Evolutionary conservation across 2,329 filamentous ascomycete genomes (phyloP).

Genomic region (Madurella fahalii): DNA sequence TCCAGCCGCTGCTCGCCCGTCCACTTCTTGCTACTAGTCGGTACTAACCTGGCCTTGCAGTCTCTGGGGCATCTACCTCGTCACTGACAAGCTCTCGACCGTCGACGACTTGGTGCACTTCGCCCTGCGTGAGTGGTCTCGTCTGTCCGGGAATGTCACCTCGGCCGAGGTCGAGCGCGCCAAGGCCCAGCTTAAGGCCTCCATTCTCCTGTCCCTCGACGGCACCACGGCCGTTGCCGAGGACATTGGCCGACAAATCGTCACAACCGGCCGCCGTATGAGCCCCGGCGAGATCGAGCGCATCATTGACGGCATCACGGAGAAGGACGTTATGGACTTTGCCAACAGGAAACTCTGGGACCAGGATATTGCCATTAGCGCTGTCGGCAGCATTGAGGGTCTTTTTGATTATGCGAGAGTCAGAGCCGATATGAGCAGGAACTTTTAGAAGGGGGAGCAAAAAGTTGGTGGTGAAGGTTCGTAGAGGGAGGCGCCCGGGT

Average conservation of each 20-base stretch:
- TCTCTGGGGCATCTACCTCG: slow-evolving; percentile 99
- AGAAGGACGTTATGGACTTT: slow-evolving; percentile 96
- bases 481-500: slow-evolving; percentile 14
- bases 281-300: slow-evolving; percentile 92
- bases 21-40: background rate
- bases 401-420: slow-evolving; percentile 62
- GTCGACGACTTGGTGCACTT: slow-evolving; percentile 98
- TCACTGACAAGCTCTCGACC: slow-evolving; percentile 80
- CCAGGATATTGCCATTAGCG: slow-evolving; percentile 89
- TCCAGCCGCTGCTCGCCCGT: background rate
- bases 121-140: slow-evolving; percentile 95
- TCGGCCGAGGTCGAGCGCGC: slow-evolving; percentile 93
- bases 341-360: slow-evolving; percentile 96
- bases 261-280: slow-evolving; percentile 93
- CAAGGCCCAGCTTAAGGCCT: slow-evolving; percentile 98
- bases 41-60: slow-evolving; percentile 43
- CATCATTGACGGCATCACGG: slow-evolving; percentile 80
- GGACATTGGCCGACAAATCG: slow-evolving; percentile 97
- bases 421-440: slow-evolving; percentile 36
- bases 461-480: background rate
- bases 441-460: slow-evolving; percentile 27
- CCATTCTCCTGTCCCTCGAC: slow-evolving; percentile 92
- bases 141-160: slow-evolving; percentile 82
- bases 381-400: slow-evolving; percentile 89
- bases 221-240: slow-evolving; percentile 96